phyloP scores from a whole-genome alignment of 495 filamentous ascomycete species.

The Aspergillus coremiiformis region DNA sequence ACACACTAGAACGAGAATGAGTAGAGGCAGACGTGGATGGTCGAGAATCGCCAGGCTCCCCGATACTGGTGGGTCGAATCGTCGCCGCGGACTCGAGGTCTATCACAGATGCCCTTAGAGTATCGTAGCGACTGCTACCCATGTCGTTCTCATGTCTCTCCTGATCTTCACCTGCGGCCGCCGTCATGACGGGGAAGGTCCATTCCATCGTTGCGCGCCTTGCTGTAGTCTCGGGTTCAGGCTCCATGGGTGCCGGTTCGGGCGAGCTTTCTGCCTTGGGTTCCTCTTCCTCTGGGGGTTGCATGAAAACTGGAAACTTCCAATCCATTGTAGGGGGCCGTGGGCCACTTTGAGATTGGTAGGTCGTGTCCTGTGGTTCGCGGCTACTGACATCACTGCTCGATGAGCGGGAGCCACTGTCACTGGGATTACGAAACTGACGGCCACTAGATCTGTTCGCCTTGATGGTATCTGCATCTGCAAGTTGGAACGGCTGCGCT shows the following conservation, averaged over 20 bases:
- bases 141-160: conserved; percentile 7
- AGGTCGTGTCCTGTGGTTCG: conserved; percentile 23
- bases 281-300: conserved; percentile 17
- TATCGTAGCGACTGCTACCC: conserved; percentile 26
- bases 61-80: conserved; percentile 9
- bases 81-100: conserved; percentile 14
- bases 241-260: conserved; percentile 7
- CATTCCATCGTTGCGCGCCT: conserved; percentile 28
- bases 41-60: conserved; percentile 26
- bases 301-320: conserved; percentile 38
- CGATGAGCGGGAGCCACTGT: conserved; percentile 28
- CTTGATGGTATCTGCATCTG: conserved; percentile 44
- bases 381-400: conserved; percentile 21
- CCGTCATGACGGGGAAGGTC: conserved; percentile 42
- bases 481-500: conserved; percentile 41
- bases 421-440: conserved; percentile 30
- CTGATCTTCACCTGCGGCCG: conserved; percentile 10
- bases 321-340: conserved; percentile 45
- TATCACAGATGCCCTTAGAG: conserved; percentile 28
- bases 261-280: background rate
- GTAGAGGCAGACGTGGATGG: conserved; percentile 37
- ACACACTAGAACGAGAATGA: conserved; percentile 21
- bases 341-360: conserved; percentile 29
- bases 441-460: conserved; percentile 40
- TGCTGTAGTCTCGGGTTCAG: conserved; percentile 7